A percentile compares a stretch with the other conserved stretches of the same genome.
These are phyloP conservation scores for Gamarada debralockiae DNA, from an alignment of 495 filamentous ascomycete genomes.

Conservation along the genomic window DNA sequence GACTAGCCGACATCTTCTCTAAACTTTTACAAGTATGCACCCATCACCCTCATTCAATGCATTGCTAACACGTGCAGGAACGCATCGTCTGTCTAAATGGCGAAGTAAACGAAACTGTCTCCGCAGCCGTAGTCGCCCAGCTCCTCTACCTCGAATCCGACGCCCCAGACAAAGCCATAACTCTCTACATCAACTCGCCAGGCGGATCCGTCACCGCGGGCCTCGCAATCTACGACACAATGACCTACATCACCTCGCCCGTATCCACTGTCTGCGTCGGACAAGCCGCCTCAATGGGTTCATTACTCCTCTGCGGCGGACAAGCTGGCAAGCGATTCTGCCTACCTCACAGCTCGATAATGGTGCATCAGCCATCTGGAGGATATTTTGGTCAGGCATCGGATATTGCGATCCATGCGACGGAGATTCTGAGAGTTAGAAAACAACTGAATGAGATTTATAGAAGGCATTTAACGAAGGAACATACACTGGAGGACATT, in stretches of 20 bases:
- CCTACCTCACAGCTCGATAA: slow-evolving; percentile 87
- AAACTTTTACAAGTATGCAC: slow-evolving; percentile 62
- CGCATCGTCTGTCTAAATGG: slow-evolving; percentile 96
- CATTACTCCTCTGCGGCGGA: slow-evolving; percentile 81
- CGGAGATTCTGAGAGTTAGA: slow-evolving; percentile 87
- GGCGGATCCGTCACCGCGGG: slow-evolving; percentile 92
- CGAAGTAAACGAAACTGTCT: slow-evolving; percentile 80
- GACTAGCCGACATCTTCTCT: slow-evolving; percentile 78
- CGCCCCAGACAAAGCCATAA: slow-evolving; percentile 87
- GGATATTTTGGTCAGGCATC: slow-evolving; percentile 86
- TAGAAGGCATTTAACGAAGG: slow-evolving; percentile 75
- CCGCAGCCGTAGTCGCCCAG: slow-evolving; percentile 89
- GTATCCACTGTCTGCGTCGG: slow-evolving; percentile 94
- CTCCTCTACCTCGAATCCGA: slow-evolving; percentile 98
- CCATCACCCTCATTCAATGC: neutral
- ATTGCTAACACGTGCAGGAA: slow-evolving; percentile 52
- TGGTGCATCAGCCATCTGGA: slow-evolving; percentile 94
- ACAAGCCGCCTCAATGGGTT: slow-evolving; percentile 93
- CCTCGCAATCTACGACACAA: slow-evolving; percentile 97
- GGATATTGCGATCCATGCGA: slow-evolving; percentile 96
- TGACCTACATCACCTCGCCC: slow-evolving; percentile 91
- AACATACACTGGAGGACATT: slow-evolving; percentile 70
- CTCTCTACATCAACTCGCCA: slow-evolving; percentile 96
- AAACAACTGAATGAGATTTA: slow-evolving; percentile 88
- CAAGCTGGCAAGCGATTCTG: slow-evolving; percentile 81